Conservation (phyloP, 371 early-diverging fungal genomes). For the Lichtheimia hyalospora region DNA sequence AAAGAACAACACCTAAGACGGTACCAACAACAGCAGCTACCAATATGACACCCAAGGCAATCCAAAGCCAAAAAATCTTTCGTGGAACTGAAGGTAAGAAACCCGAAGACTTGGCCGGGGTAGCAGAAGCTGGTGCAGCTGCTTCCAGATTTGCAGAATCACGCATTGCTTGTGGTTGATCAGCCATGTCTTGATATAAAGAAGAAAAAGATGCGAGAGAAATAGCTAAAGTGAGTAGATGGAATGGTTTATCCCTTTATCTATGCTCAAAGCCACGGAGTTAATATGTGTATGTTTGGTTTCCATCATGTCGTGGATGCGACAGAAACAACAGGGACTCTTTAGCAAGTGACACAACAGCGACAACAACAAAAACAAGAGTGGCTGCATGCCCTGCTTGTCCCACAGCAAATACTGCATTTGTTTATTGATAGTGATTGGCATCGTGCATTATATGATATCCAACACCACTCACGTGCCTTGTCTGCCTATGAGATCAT, state of each 20-base stretch:
- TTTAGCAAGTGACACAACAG: no score
- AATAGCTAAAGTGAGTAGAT: neutral
- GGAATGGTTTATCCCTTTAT: no score
- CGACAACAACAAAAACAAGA: no score
- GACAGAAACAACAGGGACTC: no score
- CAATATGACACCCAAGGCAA: conserved; percentile 4
- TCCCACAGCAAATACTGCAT: neutral
- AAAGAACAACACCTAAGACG: conserved; percentile 9
- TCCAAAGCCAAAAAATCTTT: conserved; percentile 8
- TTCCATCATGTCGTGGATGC: no score
- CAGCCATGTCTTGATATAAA: neutral
- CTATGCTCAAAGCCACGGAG: no score
- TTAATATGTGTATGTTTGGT: no score
- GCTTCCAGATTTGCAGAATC: neutral
- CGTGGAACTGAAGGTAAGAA: neutral
- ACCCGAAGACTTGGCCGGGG: neutral
- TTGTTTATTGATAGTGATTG: conserved; percentile 2
- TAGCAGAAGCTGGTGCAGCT: neutral
- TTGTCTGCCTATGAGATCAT: no score
- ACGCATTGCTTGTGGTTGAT: neutral
- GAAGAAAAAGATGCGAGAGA: neutral
- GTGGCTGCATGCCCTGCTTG: no score
- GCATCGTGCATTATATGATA: conserved; percentile 5
- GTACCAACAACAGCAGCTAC: conserved; percentile 6
- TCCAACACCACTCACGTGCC: no score